Evolutionary conservation across 345 rosid genomes (phyloP).

Genomic region (Anastatica hierochuntica): DNA sequence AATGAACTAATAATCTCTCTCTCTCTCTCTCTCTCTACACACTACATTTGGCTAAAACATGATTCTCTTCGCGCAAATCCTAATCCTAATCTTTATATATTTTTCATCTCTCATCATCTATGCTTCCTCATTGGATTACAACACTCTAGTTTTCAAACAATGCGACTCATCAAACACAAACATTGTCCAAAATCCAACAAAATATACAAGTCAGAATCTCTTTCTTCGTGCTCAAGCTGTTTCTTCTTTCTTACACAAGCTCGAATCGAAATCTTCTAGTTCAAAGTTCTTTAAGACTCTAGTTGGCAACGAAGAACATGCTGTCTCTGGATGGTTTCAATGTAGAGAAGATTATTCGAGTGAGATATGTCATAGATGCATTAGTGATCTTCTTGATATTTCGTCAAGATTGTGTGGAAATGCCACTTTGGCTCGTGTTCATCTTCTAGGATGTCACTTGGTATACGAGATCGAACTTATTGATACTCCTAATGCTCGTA

Average conservation of each 20-base stretch:
- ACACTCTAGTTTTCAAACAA: slow-evolving; percentile 40
- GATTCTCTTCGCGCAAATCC: slow-evolving; percentile 10
- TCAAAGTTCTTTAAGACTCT: slow-evolving; percentile 51
- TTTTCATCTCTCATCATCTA: not conserved
- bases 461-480: slow-evolving; percentile 36
- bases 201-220: not conserved
- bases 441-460: slow-evolving; percentile 65
- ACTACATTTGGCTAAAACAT: not conserved
- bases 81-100: slow-evolving; percentile 16
- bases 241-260: slow-evolving; percentile 34
- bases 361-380: slow-evolving; percentile 43
- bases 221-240: slow-evolving; percentile 33
- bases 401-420: slow-evolving; percentile 33
- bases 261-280: slow-evolving; percentile 34
- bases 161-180: slow-evolving; percentile 27
- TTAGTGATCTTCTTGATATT: slow-evolving; percentile 30
- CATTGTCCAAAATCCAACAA: slow-evolving; percentile 1
- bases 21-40: not conserved
- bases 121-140: slow-evolving; percentile 28
- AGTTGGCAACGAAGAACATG: slow-evolving; percentile 27
- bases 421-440: slow-evolving; percentile 46
- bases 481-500: not conserved
- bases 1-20: not conserved
- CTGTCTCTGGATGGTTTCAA: slow-evolving; percentile 57
- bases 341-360: slow-evolving; percentile 46